These are phyloP conservation scores for Tricholoma matsutake DNA, from an alignment of 768 basidiomycete species.

Conservation along the genomic window DNA sequence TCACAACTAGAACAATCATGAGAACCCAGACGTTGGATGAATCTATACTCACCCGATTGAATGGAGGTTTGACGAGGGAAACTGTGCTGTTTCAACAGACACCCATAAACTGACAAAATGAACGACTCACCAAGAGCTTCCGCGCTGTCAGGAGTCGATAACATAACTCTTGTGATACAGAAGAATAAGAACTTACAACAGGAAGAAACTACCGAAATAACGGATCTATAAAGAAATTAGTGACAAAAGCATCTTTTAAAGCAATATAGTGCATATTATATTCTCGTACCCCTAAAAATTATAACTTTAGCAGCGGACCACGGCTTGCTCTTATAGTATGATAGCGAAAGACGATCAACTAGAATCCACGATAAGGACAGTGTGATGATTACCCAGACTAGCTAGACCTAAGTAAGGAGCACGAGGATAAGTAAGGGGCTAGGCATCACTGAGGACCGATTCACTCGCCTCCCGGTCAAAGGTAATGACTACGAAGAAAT, in stretches of 20 bases:
- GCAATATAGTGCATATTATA: background rate
- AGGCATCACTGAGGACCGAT: background rate
- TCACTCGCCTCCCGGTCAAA: conserved; percentile 23
- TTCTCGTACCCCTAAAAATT: conserved; percentile 22
- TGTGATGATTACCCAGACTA: conserved; percentile 22
- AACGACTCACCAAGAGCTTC: conserved; percentile 10
- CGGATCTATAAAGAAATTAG: conserved; percentile 21
- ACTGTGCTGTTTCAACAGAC: conserved; percentile 6
- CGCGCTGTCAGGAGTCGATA: conserved; percentile 5
- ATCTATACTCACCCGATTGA: conserved; percentile 11
- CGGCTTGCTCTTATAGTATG: conserved; percentile 15
- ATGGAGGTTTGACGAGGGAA: conserved; percentile 11
- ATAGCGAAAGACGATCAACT: background rate
- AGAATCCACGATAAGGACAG: background rate
- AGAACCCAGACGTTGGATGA: background rate
- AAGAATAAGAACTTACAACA: conserved; percentile 17
- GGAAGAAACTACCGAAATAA: conserved; percentile 24
- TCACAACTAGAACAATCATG: conserved; percentile 13
- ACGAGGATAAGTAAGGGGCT: background rate
- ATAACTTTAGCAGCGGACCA: conserved; percentile 21
- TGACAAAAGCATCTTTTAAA: no score
- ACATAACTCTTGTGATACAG: background rate
- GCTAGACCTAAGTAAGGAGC: conserved; percentile 16
- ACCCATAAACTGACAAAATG: background rate
- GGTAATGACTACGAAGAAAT: conserved; percentile 22